Percentiles rank a stretch among this genome's conserved stretches.
Evolutionary conservation across 176 grass and related monocot species (phyloP).

Genomic region (Coix lacrymajobi): DNA sequence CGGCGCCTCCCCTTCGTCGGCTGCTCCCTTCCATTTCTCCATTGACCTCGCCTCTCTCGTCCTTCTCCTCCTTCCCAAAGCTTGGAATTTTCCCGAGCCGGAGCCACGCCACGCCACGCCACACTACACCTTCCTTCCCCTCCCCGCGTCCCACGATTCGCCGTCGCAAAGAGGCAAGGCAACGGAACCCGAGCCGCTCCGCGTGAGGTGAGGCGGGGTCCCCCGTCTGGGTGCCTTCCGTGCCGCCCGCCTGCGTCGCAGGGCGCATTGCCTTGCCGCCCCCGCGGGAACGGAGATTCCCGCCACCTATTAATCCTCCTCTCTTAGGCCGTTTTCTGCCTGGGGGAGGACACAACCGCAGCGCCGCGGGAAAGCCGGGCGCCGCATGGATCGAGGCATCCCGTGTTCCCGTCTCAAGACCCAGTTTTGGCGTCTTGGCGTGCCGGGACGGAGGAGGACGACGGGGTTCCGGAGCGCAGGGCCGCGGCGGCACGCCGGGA

Average conservation of each 20-base stretch:
- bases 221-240: conserved; percentile 6
- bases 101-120: not conserved
- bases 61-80: conserved; percentile 13
- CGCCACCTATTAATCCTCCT: not conserved
- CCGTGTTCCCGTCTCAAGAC: not conserved
- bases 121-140: not conserved
- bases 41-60: not conserved
- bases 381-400: conserved; percentile 40
- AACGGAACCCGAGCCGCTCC: not conserved
- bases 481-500: conserved; percentile 7
- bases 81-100: conserved; percentile 34
- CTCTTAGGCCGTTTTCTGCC: not conserved
- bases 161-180: not conserved
- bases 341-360: not conserved
- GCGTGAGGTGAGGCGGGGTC: not conserved
- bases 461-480: not conserved
- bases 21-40: not conserved
- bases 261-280: conserved; percentile 10
- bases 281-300: conserved; percentile 1
- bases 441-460: not conserved
- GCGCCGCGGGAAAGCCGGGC: not conserved
- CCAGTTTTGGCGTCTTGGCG: conserved; percentile 21
- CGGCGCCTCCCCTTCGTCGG: too few relatives aligned
- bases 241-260: not conserved
- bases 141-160: not conserved